Conservation (phyloP, 108 stramenopile species). For the Cyclotella baltica region DNA sequence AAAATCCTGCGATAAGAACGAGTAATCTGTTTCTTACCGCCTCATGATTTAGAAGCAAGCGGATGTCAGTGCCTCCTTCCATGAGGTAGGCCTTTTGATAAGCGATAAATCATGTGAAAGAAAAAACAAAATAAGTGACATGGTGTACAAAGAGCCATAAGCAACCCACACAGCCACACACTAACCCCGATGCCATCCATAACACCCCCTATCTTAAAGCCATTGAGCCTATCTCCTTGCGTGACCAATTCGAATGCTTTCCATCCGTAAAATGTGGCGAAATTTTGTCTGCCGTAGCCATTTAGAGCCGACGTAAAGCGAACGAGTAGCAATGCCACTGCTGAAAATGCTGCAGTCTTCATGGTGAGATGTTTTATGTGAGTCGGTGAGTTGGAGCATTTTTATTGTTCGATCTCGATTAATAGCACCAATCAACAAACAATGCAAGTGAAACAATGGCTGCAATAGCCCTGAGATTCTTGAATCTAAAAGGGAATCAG, state of each 20-base stretch:
- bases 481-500: too few species aligned
- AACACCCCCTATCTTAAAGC: conserved; percentile 12
- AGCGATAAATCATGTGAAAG: neutral
- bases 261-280: conserved; percentile 31
- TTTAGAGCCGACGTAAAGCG: conserved; percentile 4
- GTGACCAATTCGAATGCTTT: conserved; percentile 43
- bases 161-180: neutral
- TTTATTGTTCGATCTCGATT: too few species aligned
- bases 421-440: too few species aligned
- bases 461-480: too few species aligned
- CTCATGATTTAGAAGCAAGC: conserved; percentile 42
- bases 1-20: too few species aligned
- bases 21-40: neutral
- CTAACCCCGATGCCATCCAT: conserved; percentile 43
- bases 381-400: too few species aligned
- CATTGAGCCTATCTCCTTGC: conserved; percentile 27
- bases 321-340: neutral
- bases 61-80: conserved; percentile 6
- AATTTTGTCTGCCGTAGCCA: conserved; percentile 7
- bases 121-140: neutral
- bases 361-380: too few species aligned
- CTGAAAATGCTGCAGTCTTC: neutral
- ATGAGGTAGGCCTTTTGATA: conserved; percentile 4
- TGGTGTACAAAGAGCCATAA: neutral
- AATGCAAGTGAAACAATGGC: too few species aligned